Conservation (phyloP, 495 filamentous ascomycete species). For the Xylona heveae region DNA sequence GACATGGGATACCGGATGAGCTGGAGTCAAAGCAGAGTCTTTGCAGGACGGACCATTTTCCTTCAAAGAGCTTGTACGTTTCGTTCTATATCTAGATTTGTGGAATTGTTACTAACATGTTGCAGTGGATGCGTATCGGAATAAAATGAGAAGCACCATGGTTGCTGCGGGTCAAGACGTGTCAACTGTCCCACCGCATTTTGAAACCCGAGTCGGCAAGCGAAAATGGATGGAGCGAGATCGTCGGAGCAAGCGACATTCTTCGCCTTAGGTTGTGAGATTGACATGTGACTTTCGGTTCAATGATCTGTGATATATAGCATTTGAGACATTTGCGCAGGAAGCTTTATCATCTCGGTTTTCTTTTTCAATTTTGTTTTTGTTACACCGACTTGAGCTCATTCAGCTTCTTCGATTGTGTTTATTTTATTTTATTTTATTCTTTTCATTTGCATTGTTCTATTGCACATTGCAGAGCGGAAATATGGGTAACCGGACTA, state of each 20-base stretch:
- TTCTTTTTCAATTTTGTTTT: too few species aligned
- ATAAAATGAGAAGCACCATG: slow-evolving; percentile 73
- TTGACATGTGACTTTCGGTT: too few species aligned
- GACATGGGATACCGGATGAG: slow-evolving; percentile 88
- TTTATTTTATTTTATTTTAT: too few species aligned
- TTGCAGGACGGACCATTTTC: slow-evolving; percentile 67
- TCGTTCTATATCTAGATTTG: neutral
- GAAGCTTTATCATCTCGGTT: too few species aligned
- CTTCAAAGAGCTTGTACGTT: slow-evolving; percentile 84
- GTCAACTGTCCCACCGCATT: slow-evolving; percentile 50
- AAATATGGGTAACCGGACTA: too few species aligned
- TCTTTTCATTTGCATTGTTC: too few species aligned
- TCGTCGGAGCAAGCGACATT: slow-evolving; percentile 12
- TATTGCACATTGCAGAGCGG: too few species aligned
- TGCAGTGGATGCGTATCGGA: slow-evolving; percentile 82
- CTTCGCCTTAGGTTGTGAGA: too few species aligned
- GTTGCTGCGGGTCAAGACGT: slow-evolving; percentile 52
- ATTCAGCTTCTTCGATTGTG: too few species aligned
- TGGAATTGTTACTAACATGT: slow-evolving; percentile 9
- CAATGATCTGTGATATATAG: too few species aligned
- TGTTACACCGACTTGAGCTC: too few species aligned
- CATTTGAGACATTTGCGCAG: too few species aligned
- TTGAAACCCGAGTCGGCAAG: slow-evolving; percentile 79
- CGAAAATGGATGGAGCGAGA: slow-evolving; percentile 55
- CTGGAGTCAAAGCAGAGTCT: slow-evolving; percentile 81